Conservation (phyloP, 805 yeast genomes). For the Torulaspora maleeae region DNA sequence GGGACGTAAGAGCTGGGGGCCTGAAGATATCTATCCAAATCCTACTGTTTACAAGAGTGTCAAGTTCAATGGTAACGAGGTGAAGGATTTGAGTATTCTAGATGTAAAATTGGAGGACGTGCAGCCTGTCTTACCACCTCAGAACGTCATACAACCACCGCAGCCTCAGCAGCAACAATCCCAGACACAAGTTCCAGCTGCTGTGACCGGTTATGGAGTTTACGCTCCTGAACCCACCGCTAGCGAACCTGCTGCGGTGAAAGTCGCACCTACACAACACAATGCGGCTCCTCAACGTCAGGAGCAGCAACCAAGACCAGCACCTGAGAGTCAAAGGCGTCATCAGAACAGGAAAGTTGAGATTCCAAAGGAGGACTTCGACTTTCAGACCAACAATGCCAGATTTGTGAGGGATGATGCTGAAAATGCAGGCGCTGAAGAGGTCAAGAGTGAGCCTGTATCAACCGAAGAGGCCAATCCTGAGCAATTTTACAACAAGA, state of each 20-base stretch:
- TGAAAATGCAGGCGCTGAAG: slow-evolving; percentile 22
- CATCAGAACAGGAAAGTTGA: slow-evolving; percentile 25
- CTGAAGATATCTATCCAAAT: slow-evolving; percentile 67
- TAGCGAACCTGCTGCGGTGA: not conserved
- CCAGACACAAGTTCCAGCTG: slow-evolving; percentile 31
- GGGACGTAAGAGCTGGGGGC: slow-evolving; percentile 71
- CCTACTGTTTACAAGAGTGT: slow-evolving; percentile 66
- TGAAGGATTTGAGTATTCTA: slow-evolving; percentile 79
- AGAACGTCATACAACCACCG: slow-evolving; percentile 14
- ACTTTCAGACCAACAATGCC: slow-evolving; percentile 70
- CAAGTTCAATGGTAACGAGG: slow-evolving; percentile 87
- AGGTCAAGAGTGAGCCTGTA: slow-evolving; percentile 12
- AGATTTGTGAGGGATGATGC: slow-evolving; percentile 54
- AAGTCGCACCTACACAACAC: not conserved
- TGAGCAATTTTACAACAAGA: slow-evolving; percentile 59
- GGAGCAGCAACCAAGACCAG: slow-evolving; percentile 4
- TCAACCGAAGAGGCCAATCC: slow-evolving; percentile 8
- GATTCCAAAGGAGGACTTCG: slow-evolving; percentile 59
- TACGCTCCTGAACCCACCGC: slow-evolving; percentile 26
- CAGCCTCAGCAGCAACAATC: slow-evolving; percentile 17
- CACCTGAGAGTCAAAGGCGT: slow-evolving; percentile 6
- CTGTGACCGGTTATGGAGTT: slow-evolving; percentile 36
- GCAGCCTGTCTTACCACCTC: slow-evolving; percentile 41
- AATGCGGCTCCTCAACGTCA: slow-evolving; percentile 2
- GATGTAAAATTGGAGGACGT: slow-evolving; percentile 66